These are phyloP conservation scores for Tolypocladium pustulatum DNA, from an alignment of 2,329 filamentous ascomycete genomes.

Conservation along the genomic window DNA sequence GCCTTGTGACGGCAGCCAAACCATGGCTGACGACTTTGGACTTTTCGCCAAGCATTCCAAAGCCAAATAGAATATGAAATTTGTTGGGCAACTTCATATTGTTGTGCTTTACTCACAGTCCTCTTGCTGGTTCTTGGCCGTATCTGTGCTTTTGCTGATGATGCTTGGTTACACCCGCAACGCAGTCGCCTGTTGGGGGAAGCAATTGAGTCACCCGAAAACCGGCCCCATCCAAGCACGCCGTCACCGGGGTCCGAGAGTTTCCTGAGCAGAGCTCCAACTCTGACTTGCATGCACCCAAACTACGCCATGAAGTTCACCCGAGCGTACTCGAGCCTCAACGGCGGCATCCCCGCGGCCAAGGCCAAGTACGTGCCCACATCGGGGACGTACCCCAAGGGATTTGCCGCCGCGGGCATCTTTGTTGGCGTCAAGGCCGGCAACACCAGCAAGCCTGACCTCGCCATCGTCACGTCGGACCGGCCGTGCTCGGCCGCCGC, in stretches of 20 bases:
- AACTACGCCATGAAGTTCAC: constrained; percentile 19
- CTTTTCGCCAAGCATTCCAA: too few relatives aligned
- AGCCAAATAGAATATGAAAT: too few relatives aligned
- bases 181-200: background rate
- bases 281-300: background rate
- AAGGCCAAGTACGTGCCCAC: constrained; percentile 89
- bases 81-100: too few relatives aligned
- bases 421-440: constrained; percentile 89
- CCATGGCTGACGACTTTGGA: background rate
- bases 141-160: background rate
- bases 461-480: constrained; percentile 82
- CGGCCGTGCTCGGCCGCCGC: constrained; percentile 77
- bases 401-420: constrained; percentile 77
- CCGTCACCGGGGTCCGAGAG: background rate
- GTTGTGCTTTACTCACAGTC: background rate
- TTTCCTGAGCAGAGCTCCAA: background rate
- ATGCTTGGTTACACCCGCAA: background rate
- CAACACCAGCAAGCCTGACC: constrained; percentile 84
- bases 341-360: constrained; percentile 50
- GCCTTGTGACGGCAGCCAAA: background rate
- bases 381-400: constrained; percentile 77
- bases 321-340: constrained; percentile 21
- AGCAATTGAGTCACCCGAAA: background rate
- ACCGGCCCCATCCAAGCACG: background rate
- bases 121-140: background rate